Percentiles rank a stretch among this genome's conserved stretches.
These are phyloP conservation scores for Bidens hawaiensis DNA, from an alignment of 140 eudicot species.

Conservation along the genomic window DNA sequence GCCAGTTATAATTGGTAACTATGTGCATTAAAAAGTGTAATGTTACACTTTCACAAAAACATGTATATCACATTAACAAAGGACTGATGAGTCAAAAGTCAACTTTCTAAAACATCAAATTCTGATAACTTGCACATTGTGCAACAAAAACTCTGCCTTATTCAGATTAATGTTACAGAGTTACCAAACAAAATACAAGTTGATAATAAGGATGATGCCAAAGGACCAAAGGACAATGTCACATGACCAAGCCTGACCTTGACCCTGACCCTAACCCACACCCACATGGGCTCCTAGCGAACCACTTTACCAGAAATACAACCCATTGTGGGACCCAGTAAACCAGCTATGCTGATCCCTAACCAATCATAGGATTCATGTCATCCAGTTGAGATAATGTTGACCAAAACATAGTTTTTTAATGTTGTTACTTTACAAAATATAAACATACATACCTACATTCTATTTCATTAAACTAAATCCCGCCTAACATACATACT, in stretches of 20 bases:
- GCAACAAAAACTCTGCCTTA: not conserved
- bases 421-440: not conserved
- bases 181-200: constrained; percentile 25
- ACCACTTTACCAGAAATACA: constrained; percentile 12
- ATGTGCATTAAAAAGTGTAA: not conserved
- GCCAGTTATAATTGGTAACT: not conserved
- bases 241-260: constrained; percentile 13
- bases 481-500: not conserved
- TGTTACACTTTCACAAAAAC: not conserved
- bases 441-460: constrained; percentile 10
- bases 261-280: constrained; percentile 16
- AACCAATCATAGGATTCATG: constrained; percentile 14
- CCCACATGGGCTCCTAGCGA: constrained; percentile 24
- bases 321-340: constrained; percentile 19
- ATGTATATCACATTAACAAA: not conserved
- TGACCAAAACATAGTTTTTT: constrained; percentile 12
- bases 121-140: not conserved
- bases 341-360: constrained; percentile 12
- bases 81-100: not conserved
- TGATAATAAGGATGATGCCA: constrained; percentile 18
- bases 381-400: constrained; percentile 14
- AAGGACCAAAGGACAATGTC: constrained; percentile 21
- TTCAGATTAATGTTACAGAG: not conserved
- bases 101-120: not conserved
- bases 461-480: constrained; percentile 7